Base-by-base conservation (phyloP, 202 grass and related monocot species). In the Eragrostis tef region DNA sequence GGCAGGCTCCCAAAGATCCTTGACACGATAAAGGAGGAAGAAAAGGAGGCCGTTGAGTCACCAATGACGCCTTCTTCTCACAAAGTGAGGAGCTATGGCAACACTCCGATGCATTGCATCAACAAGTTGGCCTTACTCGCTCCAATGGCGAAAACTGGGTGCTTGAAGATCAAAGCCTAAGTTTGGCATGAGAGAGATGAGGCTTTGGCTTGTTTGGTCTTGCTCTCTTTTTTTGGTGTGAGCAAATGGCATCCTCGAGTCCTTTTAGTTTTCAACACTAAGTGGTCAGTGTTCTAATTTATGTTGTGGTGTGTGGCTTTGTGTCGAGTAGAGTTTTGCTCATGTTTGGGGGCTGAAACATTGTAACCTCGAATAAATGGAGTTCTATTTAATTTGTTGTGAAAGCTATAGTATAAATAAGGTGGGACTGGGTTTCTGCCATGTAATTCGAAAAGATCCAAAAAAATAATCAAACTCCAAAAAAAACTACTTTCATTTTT, bases 1-100 rank as follows among this genome's bases (percentile, higher is more conserved):
- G 13, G 41, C 4, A 79, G 63, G 77, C 17, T 84, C 12, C 76
- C 53, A 1, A 75, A 2, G 21, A 81, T 20, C 54, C 87, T 85
- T 12, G 87, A 85, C 15, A 85, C 77, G 0, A 85, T 85, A 1
- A 39, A 7, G 3, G 87, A 88, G 77, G 87, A 88, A 0, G 87
- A 81, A 11, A 71, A 17, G 71, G 87, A 85, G 27, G 64, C 24
- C 76, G 19, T 80, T 64, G 81, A 84, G 34, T 70, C 76, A 9
- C 45, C 75, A 16, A 67, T 53, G 17, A 16, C 57, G 0, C 22
- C 54, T 60, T 2, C 51, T 39, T 2, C 19, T 20, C 62, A 1
- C 63, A 22, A 21, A 13, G 19, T 34, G 4, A 70, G 76, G 54
- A 75, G 63, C 31, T 6, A 10, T 13, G 6, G 15, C 4, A 34